Evolutionary conservation across 805 yeast genomes (phyloP).

Genomic region (Schwanniomyces yamadae): DNA sequence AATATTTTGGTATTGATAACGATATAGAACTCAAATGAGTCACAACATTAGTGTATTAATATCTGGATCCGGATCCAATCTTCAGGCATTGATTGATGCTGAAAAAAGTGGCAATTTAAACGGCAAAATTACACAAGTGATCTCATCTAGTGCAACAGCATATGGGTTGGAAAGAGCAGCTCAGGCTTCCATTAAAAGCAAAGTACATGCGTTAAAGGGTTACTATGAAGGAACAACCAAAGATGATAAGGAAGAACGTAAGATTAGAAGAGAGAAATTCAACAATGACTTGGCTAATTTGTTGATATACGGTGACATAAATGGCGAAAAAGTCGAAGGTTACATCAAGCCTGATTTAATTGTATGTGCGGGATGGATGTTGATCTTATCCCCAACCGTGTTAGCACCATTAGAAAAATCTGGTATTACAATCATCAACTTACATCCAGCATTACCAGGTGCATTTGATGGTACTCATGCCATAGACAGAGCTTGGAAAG

Average conservation of each 20-base stretch:
- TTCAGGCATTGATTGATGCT: slow-evolving; percentile 91
- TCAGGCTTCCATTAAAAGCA: slow-evolving; percentile 66
- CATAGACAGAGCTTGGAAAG: slow-evolving; percentile 93
- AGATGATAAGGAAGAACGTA: slow-evolving; percentile 58
- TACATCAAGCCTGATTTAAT: slow-evolving; percentile 72
- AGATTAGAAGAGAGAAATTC: slow-evolving; percentile 63
- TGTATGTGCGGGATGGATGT: slow-evolving; percentile 99
- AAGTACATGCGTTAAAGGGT: slow-evolving; percentile 64
- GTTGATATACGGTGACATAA: slow-evolving; percentile 50
- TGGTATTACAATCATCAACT: slow-evolving; percentile 77
- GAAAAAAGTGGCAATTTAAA: slow-evolving; percentile 38
- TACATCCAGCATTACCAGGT: slow-evolving; percentile 97
- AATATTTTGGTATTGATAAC: too few species aligned
- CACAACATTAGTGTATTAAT: slow-evolving; percentile 68
- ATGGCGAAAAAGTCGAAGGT: slow-evolving; percentile 25
- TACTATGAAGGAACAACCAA: slow-evolving; percentile 78
- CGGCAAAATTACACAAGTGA: slow-evolving; percentile 68
- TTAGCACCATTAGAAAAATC: slow-evolving; percentile 61
- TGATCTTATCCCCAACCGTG: slow-evolving; percentile 79
- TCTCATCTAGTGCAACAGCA: slow-evolving; percentile 85
- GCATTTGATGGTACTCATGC: slow-evolving; percentile 97
- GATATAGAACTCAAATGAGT: too few species aligned
- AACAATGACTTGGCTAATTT: slow-evolving; percentile 75
- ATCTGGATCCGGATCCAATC: slow-evolving; percentile 93
- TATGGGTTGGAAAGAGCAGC: slow-evolving; percentile 82